Base-by-base conservation (phyloP, 2,329 filamentous ascomycete species). In the Metarhizium album region DNA sequence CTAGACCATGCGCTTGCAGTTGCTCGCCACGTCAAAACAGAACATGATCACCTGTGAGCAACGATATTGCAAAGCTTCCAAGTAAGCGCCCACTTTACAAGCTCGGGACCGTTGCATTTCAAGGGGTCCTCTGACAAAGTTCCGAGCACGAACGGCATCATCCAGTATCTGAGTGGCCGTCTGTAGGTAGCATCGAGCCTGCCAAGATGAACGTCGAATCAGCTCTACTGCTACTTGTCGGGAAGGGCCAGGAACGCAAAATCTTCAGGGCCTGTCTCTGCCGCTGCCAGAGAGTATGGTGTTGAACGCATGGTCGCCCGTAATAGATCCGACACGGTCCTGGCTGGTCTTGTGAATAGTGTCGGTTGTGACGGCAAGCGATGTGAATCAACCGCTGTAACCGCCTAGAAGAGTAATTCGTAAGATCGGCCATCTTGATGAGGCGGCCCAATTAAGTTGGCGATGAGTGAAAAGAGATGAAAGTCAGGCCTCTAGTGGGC, bases 181-280 rank as follows among this genome's bases (percentile, higher is more conserved):
- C 35, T 63, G 59, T 38, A 63, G 55, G 59, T 38, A 63, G 55
- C 59, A 64, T 62, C 8, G 60, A 47, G 18, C 59, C 59, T 31
- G 52, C 57, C 6, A 64, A 49, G 48, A 61, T 57, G 18, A 55
- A 62, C 3, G 58, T 61, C 1, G 58, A 49, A 51, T 63, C 56
- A n/a, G 55, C 49, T 20, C 54, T 40, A 46, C 55, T 57, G 48
- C 55, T 55, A 43, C 55, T 52, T 24, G 55, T 57, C 1, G 60
- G 61, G 40, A 64, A 52, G 16, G 60, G 60, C 60, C 60, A 64
- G 4, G 54, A 59, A 46, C 60, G 64, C 6, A 61, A 47, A 11
- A 63, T 31, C n/a, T 53, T 57, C 8, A 64, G 51, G 18, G 57
- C 59, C 43, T 63, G 60, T 6, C 43, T 63, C 59, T 6, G 59